Base-by-base conservation (phyloP, 2,329 filamentous ascomycete species). In the Aspergillus intermedius region DNA sequence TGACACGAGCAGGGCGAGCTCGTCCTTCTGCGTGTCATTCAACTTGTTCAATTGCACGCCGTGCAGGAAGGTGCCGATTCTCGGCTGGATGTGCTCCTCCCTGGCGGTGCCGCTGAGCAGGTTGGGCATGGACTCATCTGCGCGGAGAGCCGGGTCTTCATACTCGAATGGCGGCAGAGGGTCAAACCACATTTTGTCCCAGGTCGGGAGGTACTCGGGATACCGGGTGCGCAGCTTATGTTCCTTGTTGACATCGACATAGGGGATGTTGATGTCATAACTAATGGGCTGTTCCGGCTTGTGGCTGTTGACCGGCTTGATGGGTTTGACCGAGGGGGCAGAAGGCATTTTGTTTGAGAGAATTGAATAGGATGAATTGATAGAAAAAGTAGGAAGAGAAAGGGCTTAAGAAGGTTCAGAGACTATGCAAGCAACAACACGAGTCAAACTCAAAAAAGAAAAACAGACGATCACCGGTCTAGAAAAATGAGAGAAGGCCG, bases 1-100 rank as follows among this genome's bases (percentile, higher is more conserved):
- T 9, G 87, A 83, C 9, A 90, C 84, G 54, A 86, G 82, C 19
- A 84, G 79, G 1, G 74, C 76, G 9, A 78, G 71, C 55, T 78
- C 76, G 48, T 78, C 74, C 47, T 76, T 76, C 42, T 73, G 73
- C 5, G 69, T 62, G 39, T 74, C 67, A 1, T 69, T 71, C 6
- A 78, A 68, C 35, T 72, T 62, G 59, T 67, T 75, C 47, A 79
- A 57, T 49, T 79, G 76, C 32, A 79, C 59, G 21, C 70, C 70
- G 49, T 70, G 62, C 28, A 75, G 48, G 19, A 72, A 56, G 41
- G 63, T 71, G 45, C 72, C 72, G 47, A 74, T 65, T 43, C 57
- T 61, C n/a, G 71, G 70, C 51, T 71, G 71, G 53, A 75, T 67
- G 47, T 73, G 60, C 39, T 59, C 61, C 44, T 71, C 45, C 53